phyloP scores from a whole-genome alignment of 2,329 filamentous ascomycete species.

The Tolypocladium guangdongense region DNA sequence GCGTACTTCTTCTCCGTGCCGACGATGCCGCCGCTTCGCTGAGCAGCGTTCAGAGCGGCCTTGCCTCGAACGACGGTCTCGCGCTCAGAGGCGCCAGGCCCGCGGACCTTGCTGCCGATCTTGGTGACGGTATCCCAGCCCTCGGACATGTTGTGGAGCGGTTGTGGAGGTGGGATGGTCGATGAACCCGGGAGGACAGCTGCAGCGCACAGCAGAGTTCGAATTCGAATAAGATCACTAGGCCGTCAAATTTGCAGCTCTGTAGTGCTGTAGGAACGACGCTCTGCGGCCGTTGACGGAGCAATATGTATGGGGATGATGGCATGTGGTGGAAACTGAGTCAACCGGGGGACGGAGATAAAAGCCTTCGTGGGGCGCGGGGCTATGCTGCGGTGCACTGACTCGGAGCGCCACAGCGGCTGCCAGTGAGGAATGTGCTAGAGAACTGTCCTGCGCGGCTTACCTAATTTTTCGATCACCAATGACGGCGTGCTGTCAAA shows the following conservation, averaged over 20 bases:
- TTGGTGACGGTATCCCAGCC: conserved; percentile 84
- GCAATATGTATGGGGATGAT: conserved; percentile 19
- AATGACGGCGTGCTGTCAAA: too few species aligned
- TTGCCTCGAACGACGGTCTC: conserved; percentile 88
- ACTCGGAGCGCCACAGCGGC: background rate
- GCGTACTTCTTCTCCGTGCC: conserved; percentile 86
- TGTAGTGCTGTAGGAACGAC: background rate
- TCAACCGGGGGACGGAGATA: conserved; percentile 23
- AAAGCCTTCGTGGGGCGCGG: conserved; percentile 10
- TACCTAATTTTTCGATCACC: too few species aligned
- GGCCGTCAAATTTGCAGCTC: background rate
- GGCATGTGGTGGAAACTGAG: conserved; percentile 20
- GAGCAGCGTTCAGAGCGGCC: conserved; percentile 75
- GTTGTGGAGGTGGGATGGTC: background rate
- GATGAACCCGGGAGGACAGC: background rate
- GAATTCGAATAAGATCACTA: background rate
- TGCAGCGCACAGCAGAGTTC: background rate
- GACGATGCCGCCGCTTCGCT: conserved; percentile 65
- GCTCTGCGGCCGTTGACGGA: background rate
- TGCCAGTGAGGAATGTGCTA: conserved; percentile 6
- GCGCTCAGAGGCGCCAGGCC: conserved; percentile 53
- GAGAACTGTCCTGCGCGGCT: background rate
- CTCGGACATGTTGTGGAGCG: conserved; percentile 2
- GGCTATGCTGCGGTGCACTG: conserved; percentile 4
- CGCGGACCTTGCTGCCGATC: conserved; percentile 78